A percentile compares a stretch with the other conserved stretches of the same genome.
Evolutionary conservation across 768 basidiomycete species (phyloP).

Genomic region (Psilocybe azurescens): DNA sequence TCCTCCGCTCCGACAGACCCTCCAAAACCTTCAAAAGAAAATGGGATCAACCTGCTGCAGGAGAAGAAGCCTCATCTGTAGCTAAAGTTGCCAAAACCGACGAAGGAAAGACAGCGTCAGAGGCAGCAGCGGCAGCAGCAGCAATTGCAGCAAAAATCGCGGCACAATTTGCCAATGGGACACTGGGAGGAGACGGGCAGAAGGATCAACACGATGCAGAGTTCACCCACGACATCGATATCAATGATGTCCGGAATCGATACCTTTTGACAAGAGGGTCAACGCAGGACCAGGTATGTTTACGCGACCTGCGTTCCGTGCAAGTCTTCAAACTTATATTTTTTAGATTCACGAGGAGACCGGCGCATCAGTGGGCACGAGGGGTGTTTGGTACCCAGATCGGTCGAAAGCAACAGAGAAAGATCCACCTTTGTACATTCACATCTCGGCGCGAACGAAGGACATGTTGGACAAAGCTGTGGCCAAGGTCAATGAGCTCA

Average conservation of each 20-base stretch:
- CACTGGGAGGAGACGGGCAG: conserved; percentile 47
- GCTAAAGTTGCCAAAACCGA: conserved; percentile 52
- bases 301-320: neutral
- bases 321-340: conserved; percentile 6
- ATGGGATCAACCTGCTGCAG: conserved; percentile 68
- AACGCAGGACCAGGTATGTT: conserved; percentile 86
- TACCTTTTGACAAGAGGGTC: conserved; percentile 94
- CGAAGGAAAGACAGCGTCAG: conserved; percentile 66
- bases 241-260: conserved; percentile 94
- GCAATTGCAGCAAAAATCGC: conserved; percentile 97
- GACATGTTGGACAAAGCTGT: conserved; percentile 72
- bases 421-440: conserved; percentile 93
- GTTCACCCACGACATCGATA: conserved; percentile 91
- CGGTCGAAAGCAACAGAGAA: conserved; percentile 87
- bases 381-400: conserved; percentile 97
- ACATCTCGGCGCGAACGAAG: conserved; percentile 79
- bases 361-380: conserved; percentile 90
- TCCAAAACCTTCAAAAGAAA: conserved; percentile 33
- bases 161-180: conserved; percentile 70
- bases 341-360: conserved; percentile 88
- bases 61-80: conserved; percentile 44
- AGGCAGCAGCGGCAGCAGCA: conserved; percentile 72
- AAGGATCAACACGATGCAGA: conserved; percentile 80
- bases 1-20: conserved; percentile 22
- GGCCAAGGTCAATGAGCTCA: conserved; percentile 75